Conservation (phyloP, 1,284 basidiomycete species). For the Omphalotus olearius region DNA sequence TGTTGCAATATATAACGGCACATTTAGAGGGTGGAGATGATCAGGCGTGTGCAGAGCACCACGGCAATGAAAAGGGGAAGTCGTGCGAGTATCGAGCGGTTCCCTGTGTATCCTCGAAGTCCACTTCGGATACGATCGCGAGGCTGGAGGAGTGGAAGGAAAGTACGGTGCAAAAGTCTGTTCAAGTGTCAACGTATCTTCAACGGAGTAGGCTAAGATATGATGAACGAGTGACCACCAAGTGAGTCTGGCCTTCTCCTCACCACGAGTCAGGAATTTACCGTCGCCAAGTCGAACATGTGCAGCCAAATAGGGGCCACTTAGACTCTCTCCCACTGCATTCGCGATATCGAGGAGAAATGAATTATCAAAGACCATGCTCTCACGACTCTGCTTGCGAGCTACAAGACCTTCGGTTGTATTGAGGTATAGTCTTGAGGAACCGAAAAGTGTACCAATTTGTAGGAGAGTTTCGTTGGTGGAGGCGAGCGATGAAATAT, state of each 20-base stretch:
- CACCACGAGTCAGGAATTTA: conserved; percentile 42
- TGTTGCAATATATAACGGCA: conserved; percentile 69
- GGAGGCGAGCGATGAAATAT: conserved; percentile 37
- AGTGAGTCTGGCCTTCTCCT: conserved; percentile 37
- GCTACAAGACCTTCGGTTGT: conserved; percentile 31
- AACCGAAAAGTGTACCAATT: conserved; percentile 67
- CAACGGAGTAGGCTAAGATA: conserved; percentile 33
- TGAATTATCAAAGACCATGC: conserved; percentile 51
- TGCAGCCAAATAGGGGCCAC: conserved; percentile 52
- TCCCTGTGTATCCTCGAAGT: not conserved
- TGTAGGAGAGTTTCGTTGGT: conserved; percentile 47
- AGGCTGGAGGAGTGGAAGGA: not conserved
- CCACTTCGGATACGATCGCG: conserved; percentile 1
- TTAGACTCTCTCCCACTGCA: conserved; percentile 40
- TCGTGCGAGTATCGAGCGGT: not conserved
- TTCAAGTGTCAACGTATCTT: conserved; percentile 39
- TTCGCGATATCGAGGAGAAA: conserved; percentile 37
- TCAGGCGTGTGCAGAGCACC: conserved; percentile 18
- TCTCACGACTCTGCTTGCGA: conserved; percentile 41
- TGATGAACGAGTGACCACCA: conserved; percentile 56
- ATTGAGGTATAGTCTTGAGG: conserved; percentile 55
- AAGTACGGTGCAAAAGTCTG: conserved; percentile 10
- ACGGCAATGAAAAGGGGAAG: conserved; percentile 15
- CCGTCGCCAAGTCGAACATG: conserved; percentile 71
- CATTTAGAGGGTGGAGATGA: conserved; percentile 43